Base-by-base conservation (phyloP, 768 basidiomycete species). In the Leccinum rimulosum region DNA sequence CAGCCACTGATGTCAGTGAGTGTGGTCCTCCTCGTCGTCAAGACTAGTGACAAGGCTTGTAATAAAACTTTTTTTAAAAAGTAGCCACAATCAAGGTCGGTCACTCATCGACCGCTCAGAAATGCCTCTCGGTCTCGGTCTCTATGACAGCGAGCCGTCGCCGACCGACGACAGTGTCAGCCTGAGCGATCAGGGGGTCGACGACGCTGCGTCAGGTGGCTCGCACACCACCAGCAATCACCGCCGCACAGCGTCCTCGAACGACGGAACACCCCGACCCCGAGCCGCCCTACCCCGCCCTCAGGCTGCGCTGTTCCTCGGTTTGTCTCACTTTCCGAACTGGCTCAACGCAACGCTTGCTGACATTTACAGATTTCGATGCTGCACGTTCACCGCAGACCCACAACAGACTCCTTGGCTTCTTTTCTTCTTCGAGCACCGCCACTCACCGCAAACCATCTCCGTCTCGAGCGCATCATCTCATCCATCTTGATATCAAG, bases 221-320 rank as follows among this genome's bases (percentile, higher is more conserved):
- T 56, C 56, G 22, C 59, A 61, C 55, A 58, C 43, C 55, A 59
- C 60, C 52, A 54, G 60, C 47, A 60, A 65, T 56, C 67, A 73
- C 36, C 69, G 62, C 60, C 69, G 73, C 63, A 64, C 67, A 50
- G 70, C 66, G 61, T 81, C 80, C 47, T 83, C 80, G 4, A 77
- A 70, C 65, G 82, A 83, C 66, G 78, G 79, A 27, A 80, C 81
- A 1, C 81, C 81, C 25, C 79, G 80, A 58, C 79, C 77, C 63
- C 77, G 77, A 47, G 66, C 76, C 31, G 76, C 52, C 48, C 50
- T 65, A 48, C 62, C 63, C 57, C 63, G 25, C 57, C 36, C 17
- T 38, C 36, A 38, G 17, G 36, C 58, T 51, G 67, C 58, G 35
- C 62, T 60, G 38, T 58, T 59, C 60, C 52, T 58, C 19, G 67